Conservation (phyloP, 192 early-diverging fungal genomes). For the Mortierella antarctica region DNA sequence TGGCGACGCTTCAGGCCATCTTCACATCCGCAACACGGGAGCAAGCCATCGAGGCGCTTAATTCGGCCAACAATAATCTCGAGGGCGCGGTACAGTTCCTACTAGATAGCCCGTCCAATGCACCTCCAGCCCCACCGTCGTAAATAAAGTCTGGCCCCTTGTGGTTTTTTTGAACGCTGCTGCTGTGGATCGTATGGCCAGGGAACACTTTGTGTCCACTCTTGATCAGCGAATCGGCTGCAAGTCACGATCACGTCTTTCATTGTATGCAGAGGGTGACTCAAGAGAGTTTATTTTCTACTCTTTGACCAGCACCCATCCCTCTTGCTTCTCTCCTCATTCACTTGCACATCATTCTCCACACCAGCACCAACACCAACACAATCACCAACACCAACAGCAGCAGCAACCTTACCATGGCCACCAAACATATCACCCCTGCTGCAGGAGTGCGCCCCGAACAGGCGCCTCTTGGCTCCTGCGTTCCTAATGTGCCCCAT, state of each 20-base stretch:
- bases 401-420: conserved; percentile 1
- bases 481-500: conserved; percentile 82
- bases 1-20: conserved; percentile 62
- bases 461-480: conserved; percentile 66
- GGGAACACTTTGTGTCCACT: background rate
- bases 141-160: background rate
- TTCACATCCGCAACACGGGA: conserved; percentile 66
- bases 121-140: conserved; percentile 9
- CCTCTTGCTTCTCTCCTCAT: too few species aligned
- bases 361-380: background rate
- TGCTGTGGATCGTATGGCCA: too few species aligned
- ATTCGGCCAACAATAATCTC: conserved; percentile 67
- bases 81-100: conserved; percentile 66
- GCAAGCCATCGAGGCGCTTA: conserved; percentile 59
- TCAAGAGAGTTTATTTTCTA: too few species aligned
- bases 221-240: too few species aligned
- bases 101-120: conserved; percentile 37
- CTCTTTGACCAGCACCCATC: too few species aligned
- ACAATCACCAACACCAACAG: background rate
- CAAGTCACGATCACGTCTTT: too few species aligned
- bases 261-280: too few species aligned
- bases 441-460: conserved; percentile 32
- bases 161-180: too few species aligned
- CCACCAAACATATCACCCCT: conserved; percentile 39
- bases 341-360: background rate